A percentile compares a stretch with the other conserved stretches of the same genome.
Evolutionary conservation across 164 flowering plant genomes (phyloP).

Genomic region (Warburgia ugandensis): DNA sequence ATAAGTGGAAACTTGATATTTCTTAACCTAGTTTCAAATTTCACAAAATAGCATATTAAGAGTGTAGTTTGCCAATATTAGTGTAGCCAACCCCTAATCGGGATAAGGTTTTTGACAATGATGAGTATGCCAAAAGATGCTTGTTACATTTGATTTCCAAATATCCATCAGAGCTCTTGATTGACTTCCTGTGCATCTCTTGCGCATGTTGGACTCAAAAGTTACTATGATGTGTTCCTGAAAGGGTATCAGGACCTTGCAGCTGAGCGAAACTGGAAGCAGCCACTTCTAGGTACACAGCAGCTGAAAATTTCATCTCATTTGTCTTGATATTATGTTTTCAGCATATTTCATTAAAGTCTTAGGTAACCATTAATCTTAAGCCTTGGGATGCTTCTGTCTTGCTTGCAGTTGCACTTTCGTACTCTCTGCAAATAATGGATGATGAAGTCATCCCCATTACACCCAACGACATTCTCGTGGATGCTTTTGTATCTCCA

Average conservation of each 20-base stretch:
- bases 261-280: conserved; percentile 60
- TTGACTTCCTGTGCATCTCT: background rate
- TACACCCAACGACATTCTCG: conserved; percentile 57
- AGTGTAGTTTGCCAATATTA: background rate
- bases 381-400: background rate
- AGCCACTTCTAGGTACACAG: conserved; percentile 66
- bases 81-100: too few species aligned
- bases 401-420: conserved; percentile 67
- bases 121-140: background rate
- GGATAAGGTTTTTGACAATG: background rate
- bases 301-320: background rate
- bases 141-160: background rate
- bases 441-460: conserved; percentile 72
- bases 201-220: conserved; percentile 21
- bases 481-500: conserved; percentile 83
- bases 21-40: too few species aligned
- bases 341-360: background rate
- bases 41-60: background rate
- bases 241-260: conserved; percentile 68
- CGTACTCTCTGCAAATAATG: conserved; percentile 77
- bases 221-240: conserved; percentile 84
- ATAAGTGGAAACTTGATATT: too few species aligned
- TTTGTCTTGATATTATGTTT: background rate
- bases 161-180: background rate
- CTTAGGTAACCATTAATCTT: background rate